These are phyloP conservation scores for Saturnispora hagleri DNA, from an alignment of 805 yeast genomes.

Conservation along the genomic window DNA sequence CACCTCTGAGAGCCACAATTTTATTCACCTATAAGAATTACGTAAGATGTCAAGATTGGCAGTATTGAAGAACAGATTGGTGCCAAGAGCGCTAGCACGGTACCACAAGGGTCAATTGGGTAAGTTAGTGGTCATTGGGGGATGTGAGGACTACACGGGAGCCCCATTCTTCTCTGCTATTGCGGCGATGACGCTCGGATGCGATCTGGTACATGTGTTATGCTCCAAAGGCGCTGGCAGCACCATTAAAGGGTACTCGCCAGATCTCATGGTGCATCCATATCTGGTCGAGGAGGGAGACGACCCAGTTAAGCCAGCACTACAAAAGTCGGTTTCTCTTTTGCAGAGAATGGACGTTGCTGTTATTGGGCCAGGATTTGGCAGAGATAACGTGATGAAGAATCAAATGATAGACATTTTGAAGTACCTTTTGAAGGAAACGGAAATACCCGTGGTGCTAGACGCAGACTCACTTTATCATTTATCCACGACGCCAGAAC, in stretches of 20 bases:
- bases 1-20: neutral
- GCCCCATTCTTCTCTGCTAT: conserved; percentile 91
- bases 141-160: conserved; percentile 93
- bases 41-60: conserved; percentile 11
- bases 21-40: neutral
- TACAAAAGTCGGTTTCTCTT: conserved; percentile 22
- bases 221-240: conserved; percentile 75
- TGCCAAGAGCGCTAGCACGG: conserved; percentile 66
- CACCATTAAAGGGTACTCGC: conserved; percentile 79
- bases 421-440: conserved; percentile 44
- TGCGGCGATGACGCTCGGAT: conserved; percentile 76
- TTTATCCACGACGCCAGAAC: conserved; percentile 45
- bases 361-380: conserved; percentile 91
- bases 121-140: conserved; percentile 79
- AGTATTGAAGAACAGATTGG: conserved; percentile 38
- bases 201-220: conserved; percentile 83
- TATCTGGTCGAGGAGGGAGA: conserved; percentile 43
- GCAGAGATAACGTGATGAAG: conserved; percentile 67
- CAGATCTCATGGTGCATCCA: conserved; percentile 95
- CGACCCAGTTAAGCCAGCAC: too few relatives aligned
- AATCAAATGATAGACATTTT: conserved; percentile 36
- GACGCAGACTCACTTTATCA: conserved; percentile 88
- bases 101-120: conserved; percentile 93
- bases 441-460: conserved; percentile 60
- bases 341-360: conserved; percentile 67